These are phyloP conservation scores for Plantago major DNA, from an alignment of 257 asterid genomes.

Conservation along the genomic window DNA sequence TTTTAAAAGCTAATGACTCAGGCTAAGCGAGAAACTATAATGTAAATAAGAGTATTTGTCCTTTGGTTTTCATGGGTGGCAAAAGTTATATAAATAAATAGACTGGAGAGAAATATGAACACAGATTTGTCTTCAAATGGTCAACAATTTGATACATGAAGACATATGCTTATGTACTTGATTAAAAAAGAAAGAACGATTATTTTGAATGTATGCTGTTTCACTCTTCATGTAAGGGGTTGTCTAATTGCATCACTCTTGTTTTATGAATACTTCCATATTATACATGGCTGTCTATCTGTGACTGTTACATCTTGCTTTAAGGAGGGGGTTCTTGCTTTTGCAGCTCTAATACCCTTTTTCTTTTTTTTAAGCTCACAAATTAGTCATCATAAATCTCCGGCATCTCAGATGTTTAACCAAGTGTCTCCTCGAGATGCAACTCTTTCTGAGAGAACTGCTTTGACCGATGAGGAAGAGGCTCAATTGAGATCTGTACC, in stretches of 20 bases:
- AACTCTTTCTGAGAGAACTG: constrained; percentile 32
- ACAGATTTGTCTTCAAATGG: too few species aligned
- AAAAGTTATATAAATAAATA: too few species aligned
- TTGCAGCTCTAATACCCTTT: constrained; percentile 19
- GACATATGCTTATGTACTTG: too few species aligned
- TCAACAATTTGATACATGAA: too few species aligned
- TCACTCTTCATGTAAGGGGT: background rate
- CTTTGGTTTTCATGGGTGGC: too few species aligned
- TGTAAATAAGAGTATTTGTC: too few species aligned
- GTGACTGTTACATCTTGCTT: constrained; percentile 1
- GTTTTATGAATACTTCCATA: background rate
- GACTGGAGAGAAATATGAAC: too few species aligned
- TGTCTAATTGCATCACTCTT: constrained; percentile 7
- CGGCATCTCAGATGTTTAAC: constrained; percentile 44
- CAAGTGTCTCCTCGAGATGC: constrained; percentile 44
- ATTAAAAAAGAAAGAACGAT: background rate
- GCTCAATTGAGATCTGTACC: constrained; percentile 41
- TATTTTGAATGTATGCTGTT: background rate
- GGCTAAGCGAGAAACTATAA: too few species aligned
- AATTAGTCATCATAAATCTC: constrained; percentile 37
- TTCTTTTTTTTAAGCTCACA: constrained; percentile 57
- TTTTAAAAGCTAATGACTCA: too few species aligned
- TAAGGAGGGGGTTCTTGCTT: constrained; percentile 11
- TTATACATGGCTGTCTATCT: constrained; percentile 6
- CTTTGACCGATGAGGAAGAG: constrained; percentile 45